Conservation (phyloP, 495 filamentous ascomycete species). For the Trichoderma reesei region DNA sequence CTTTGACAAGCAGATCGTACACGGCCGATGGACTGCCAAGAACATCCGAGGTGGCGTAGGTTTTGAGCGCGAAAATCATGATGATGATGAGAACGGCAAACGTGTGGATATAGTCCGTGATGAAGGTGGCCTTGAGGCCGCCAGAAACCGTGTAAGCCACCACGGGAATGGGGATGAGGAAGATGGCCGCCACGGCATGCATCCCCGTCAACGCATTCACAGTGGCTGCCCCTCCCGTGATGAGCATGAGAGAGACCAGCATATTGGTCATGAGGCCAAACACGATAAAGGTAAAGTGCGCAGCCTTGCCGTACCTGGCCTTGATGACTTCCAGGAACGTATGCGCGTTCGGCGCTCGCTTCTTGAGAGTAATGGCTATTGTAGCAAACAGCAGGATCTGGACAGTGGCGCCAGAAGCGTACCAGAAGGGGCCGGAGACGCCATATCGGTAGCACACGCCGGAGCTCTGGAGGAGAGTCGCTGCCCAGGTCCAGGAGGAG, state of each 20-base stretch:
- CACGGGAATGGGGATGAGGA: slow-evolving; percentile 31
- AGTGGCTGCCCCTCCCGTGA: slow-evolving; percentile 85
- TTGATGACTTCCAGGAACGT: slow-evolving; percentile 71
- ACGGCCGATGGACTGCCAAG: slow-evolving; percentile 35
- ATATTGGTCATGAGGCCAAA: slow-evolving; percentile 81
- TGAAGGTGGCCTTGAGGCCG: slow-evolving; percentile 33
- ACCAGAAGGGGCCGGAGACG: slow-evolving; percentile 90
- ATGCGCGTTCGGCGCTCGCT: slow-evolving; percentile 76
- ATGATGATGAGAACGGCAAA: slow-evolving; percentile 33
- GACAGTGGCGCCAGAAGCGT: slow-evolving; percentile 56
- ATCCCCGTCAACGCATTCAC: slow-evolving; percentile 79
- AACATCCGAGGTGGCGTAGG: slow-evolving; percentile 34
- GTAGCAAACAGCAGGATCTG: slow-evolving; percentile 88
- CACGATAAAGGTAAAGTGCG: slow-evolving; percentile 66
- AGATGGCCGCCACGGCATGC: slow-evolving; percentile 76
- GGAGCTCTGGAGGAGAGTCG: slow-evolving; percentile 73
- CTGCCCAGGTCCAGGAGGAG: slow-evolving; percentile 91
- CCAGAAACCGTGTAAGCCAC: slow-evolving; percentile 23
- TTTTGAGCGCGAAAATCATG: slow-evolving; percentile 39
- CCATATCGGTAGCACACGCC: slow-evolving; percentile 88
- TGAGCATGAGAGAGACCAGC: slow-evolving; percentile 79
- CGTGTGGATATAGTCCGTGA: slow-evolving; percentile 29
- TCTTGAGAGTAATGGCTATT: slow-evolving; percentile 86
- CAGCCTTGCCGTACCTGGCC: slow-evolving; percentile 46
- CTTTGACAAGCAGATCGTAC: slow-evolving; percentile 40